A percentile compares a stretch with the other conserved stretches of the same genome.
These are phyloP conservation scores for Thalassiosira livingstoniorum DNA, from an alignment of 352 stramenopile species.

Conservation along the genomic window DNA sequence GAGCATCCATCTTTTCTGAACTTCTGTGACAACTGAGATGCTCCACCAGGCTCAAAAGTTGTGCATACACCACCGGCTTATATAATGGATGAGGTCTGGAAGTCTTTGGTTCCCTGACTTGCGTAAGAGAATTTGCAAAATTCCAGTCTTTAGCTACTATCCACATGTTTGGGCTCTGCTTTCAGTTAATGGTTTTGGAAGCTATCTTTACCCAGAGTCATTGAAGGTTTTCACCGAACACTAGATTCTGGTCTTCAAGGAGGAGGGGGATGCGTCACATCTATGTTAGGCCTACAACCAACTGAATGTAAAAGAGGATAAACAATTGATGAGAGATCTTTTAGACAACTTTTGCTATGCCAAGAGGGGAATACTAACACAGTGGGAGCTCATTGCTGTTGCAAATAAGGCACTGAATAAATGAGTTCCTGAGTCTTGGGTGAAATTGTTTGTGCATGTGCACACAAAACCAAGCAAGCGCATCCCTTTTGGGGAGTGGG, in stretches of 20 bases:
- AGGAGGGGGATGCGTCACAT: conserved; percentile 38
- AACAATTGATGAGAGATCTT: background rate
- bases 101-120: background rate
- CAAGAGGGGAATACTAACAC: background rate
- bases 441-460: conserved; percentile 22
- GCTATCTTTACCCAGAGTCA: background rate
- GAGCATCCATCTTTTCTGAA: conserved; percentile 11
- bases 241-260: conserved; percentile 29
- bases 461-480: conserved; percentile 2
- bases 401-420: conserved; percentile 18
- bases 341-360: background rate
- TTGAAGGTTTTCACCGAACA: background rate
- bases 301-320: conserved; percentile 33
- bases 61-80: background rate
- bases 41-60: conserved; percentile 1
- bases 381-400: conserved; percentile 16
- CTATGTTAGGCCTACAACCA: conserved; percentile 41
- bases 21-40: background rate
- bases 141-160: background rate
- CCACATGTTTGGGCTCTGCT: background rate
- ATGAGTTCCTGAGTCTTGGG: background rate
- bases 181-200: background rate
- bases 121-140: background rate
- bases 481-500: conserved; percentile 10
- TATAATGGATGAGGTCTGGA: conserved; percentile 6